Evolutionary conservation across 2,329 filamentous ascomycete species (phyloP).

Genomic region (Penicillium sp.): DNA sequence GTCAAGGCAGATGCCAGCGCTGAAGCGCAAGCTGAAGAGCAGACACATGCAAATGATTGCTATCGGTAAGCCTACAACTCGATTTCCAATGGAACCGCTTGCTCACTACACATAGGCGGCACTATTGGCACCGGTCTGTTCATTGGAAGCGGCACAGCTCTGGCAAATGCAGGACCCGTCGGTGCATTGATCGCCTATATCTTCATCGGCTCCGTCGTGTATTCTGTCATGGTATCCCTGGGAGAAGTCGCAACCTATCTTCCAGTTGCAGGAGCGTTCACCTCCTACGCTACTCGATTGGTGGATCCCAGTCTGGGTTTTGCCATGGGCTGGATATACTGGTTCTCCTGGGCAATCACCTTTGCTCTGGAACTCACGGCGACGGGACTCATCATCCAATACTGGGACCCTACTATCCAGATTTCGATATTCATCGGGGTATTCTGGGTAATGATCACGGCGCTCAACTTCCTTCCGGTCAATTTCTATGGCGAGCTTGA

Average conservation of each 20-base stretch:
- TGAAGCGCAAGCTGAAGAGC: slow-evolving; percentile 8
- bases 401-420: slow-evolving; percentile 63
- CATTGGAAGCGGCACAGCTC: slow-evolving; percentile 63
- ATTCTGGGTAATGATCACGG: slow-evolving; percentile 69
- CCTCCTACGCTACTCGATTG: slow-evolving; percentile 72
- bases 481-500: slow-evolving; percentile 73
- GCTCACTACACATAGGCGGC: slow-evolving; percentile 45
- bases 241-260: slow-evolving; percentile 74
- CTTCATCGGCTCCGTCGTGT: slow-evolving; percentile 70
- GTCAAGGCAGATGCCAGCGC: slow-evolving; percentile 4
- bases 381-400: slow-evolving; percentile 72
- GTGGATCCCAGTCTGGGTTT: slow-evolving; percentile 71
- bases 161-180: slow-evolving; percentile 63
- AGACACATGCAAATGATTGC: slow-evolving; percentile 12
- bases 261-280: slow-evolving; percentile 73
- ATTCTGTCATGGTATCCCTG: slow-evolving; percentile 67
- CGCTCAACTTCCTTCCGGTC: slow-evolving; percentile 69
- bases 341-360: slow-evolving; percentile 51
- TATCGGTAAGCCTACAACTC: slow-evolving; percentile 2
- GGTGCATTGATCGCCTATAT: slow-evolving; percentile 66
- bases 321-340: slow-evolving; percentile 80
- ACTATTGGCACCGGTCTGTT: slow-evolving; percentile 74
- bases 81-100: not conserved
- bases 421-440: slow-evolving; percentile 71
- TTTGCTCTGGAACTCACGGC: slow-evolving; percentile 70